Evolutionary conservation across 148 eudicot species (phyloP).

Genomic region (Heliosperma pusillum): DNA sequence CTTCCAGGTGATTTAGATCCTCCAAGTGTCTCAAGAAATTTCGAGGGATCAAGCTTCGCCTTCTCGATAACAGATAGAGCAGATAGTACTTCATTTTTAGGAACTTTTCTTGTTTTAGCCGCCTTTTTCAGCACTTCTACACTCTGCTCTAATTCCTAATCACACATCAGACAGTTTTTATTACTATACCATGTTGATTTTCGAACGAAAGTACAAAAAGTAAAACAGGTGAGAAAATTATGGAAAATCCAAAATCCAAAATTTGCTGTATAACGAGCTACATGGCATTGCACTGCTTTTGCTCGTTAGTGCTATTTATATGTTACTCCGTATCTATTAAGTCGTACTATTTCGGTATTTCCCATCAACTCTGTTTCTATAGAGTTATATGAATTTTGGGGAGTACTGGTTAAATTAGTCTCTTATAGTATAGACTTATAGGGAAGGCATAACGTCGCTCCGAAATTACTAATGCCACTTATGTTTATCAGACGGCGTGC

Average conservation of each 20-base stretch:
- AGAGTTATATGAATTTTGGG: too few species aligned
- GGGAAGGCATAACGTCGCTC: too few species aligned
- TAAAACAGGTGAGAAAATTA: neutral
- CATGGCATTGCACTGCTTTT: neutral
- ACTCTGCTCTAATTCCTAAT: slow-evolving; percentile 68
- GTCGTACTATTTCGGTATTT: too few species aligned
- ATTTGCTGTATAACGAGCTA: neutral
- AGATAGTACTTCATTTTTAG: slow-evolving; percentile 45
- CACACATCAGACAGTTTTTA: neutral
- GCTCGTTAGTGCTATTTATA: neutral
- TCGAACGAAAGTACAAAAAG: too few species aligned
- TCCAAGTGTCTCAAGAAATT: slow-evolving; percentile 77
- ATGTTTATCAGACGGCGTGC: too few species aligned
- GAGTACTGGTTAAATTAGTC: too few species aligned
- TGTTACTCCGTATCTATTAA: too few species aligned
- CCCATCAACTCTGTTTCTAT: too few species aligned
- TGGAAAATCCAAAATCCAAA: neutral
- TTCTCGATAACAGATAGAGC: slow-evolving; percentile 77
- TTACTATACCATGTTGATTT: neutral
- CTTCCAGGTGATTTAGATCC: slow-evolving; percentile 83
- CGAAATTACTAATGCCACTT: too few species aligned
- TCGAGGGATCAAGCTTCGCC: slow-evolving; percentile 70
- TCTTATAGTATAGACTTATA: too few species aligned
- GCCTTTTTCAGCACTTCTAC: slow-evolving; percentile 68
- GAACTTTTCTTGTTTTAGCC: slow-evolving; percentile 73